Evolutionary conservation across 352 stramenopile species (phyloP).

Genomic region (Phytopythium ostracodes): DNA sequence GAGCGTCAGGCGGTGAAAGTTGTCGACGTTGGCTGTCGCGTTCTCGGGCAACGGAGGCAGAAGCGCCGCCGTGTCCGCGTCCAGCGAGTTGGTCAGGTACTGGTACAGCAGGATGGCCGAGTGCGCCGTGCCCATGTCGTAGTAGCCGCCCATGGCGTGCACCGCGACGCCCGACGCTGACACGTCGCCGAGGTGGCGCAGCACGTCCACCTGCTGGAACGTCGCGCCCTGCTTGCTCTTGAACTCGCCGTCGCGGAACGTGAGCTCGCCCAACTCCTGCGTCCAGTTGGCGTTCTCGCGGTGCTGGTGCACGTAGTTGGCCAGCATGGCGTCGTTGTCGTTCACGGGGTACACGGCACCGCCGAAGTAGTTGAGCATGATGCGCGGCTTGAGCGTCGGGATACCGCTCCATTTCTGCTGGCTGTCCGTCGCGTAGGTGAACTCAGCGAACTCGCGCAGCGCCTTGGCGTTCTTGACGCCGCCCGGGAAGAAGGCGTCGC

Average conservation of each 20-base stretch:
- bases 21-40: slow-evolving; percentile 28
- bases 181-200: slow-evolving; percentile 55
- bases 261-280: slow-evolving; percentile 39
- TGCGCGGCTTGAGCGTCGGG: slow-evolving; percentile 64
- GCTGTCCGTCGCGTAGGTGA: slow-evolving; percentile 69
- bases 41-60: slow-evolving; percentile 47
- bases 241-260: slow-evolving; percentile 67
- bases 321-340: slow-evolving; percentile 57
- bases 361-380: slow-evolving; percentile 86
- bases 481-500: slow-evolving; percentile 67
- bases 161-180: slow-evolving; percentile 67
- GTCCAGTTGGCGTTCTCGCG: slow-evolving; percentile 53
- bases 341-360: slow-evolving; percentile 82
- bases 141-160: slow-evolving; percentile 69
- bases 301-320: slow-evolving; percentile 63
- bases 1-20: slow-evolving; percentile 64
- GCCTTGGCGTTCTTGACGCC: slow-evolving; percentile 74
- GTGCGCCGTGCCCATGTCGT: slow-evolving; percentile 69
- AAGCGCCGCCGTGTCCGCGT: slow-evolving; percentile 46
- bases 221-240: slow-evolving; percentile 31
- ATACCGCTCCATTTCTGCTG: slow-evolving; percentile 75
- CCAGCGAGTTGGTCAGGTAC: slow-evolving; percentile 78
- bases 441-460: slow-evolving; percentile 58
- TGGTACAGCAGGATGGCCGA: slow-evolving; percentile 74
- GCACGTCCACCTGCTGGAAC: slow-evolving; percentile 43